A percentile compares a stretch with the other conserved stretches of the same genome.
phyloP scores from a whole-genome alignment of 257 asterid genomes.

The Salvia hispanica region DNA sequence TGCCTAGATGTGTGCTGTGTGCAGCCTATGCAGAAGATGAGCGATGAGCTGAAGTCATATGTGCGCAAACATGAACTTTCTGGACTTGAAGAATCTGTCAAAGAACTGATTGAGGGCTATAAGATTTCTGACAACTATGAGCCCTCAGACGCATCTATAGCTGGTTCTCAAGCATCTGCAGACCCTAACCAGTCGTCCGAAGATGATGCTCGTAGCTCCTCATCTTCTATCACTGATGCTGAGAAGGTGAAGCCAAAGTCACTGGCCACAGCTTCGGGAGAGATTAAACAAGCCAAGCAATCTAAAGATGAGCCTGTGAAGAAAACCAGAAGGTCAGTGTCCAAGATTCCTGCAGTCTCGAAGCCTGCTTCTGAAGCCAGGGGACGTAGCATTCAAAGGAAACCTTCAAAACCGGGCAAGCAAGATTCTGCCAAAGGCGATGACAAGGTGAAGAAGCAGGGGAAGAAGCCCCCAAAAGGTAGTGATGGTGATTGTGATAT shows the following conservation, averaged over 20 bases:
- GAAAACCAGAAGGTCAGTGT: conserved; percentile 44
- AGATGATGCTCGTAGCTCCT: conserved; percentile 63
- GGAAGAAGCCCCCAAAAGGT: conserved; percentile 47
- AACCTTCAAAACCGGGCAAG: conserved; percentile 52
- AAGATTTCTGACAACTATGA: conserved; percentile 57
- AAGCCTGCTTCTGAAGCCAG: conserved; percentile 45
- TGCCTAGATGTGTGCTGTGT: conserved; percentile 9
- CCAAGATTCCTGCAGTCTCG: conserved; percentile 41
- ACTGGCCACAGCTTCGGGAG: conserved; percentile 35
- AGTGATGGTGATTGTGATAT: conserved; percentile 32
- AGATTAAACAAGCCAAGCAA: conserved; percentile 41
- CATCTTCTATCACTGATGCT: conserved; percentile 51
- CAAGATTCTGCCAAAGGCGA: conserved; percentile 45
- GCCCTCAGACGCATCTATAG: conserved; percentile 54
- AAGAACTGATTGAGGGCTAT: conserved; percentile 66
- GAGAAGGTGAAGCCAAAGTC: conserved; percentile 54
- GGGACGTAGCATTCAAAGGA: conserved; percentile 49
- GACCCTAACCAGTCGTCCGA: conserved; percentile 64
- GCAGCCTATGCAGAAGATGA: conserved; percentile 77
- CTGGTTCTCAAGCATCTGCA: conserved; percentile 56
- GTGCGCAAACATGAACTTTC: conserved; percentile 54
- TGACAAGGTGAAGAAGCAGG: conserved; percentile 54
- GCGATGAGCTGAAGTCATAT: conserved; percentile 74
- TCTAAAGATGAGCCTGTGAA: conserved; percentile 41
- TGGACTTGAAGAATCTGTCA: conserved; percentile 56